These are phyloP conservation scores for Moesziomyces globuligerus DNA, from an alignment of 1,284 basidiomycete genomes.

Conservation along the genomic window DNA sequence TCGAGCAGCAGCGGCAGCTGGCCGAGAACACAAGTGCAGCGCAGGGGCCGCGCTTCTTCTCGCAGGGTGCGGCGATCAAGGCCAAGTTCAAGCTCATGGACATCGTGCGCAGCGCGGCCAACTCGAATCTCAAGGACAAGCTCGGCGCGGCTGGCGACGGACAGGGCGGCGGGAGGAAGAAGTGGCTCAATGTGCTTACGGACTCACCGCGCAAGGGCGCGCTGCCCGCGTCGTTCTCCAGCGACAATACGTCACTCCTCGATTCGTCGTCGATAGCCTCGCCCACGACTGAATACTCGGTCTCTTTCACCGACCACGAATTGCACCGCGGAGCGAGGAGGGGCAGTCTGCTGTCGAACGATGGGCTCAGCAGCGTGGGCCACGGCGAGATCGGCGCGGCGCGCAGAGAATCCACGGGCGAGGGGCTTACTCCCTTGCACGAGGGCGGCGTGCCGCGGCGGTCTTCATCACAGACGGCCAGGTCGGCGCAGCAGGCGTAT, in stretches of 20 bases:
- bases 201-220: conserved; percentile 18
- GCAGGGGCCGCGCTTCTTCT: conserved; percentile 48
- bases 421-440: conserved; percentile 8
- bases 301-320: conserved; percentile 3
- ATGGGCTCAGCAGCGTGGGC: conserved; percentile 11
- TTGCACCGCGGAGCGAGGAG: conserved; percentile 8
- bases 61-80: conserved; percentile 57
- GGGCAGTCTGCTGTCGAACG: conserved; percentile 18
- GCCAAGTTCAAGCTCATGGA: conserved; percentile 54
- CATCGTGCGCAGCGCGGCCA: conserved; percentile 44
- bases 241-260: conserved; percentile 23
- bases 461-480: conserved; percentile 19
- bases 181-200: conserved; percentile 31
- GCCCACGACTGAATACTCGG: conserved; percentile 10
- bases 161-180: conserved; percentile 24
- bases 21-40: conserved; percentile 52
- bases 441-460: conserved; percentile 20
- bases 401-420: conserved; percentile 7
- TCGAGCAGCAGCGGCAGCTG: conserved; percentile 28
- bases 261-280: conserved; percentile 20
- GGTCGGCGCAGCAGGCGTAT: conserved; percentile 15
- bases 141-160: conserved; percentile 14
- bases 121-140: conserved; percentile 40
- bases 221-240: conserved; percentile 13
- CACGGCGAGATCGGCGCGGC: conserved; percentile 11